These are phyloP conservation scores for Trichoderma pleuroti DNA, from an alignment of 2,329 filamentous ascomycete species.

Conservation along the genomic window DNA sequence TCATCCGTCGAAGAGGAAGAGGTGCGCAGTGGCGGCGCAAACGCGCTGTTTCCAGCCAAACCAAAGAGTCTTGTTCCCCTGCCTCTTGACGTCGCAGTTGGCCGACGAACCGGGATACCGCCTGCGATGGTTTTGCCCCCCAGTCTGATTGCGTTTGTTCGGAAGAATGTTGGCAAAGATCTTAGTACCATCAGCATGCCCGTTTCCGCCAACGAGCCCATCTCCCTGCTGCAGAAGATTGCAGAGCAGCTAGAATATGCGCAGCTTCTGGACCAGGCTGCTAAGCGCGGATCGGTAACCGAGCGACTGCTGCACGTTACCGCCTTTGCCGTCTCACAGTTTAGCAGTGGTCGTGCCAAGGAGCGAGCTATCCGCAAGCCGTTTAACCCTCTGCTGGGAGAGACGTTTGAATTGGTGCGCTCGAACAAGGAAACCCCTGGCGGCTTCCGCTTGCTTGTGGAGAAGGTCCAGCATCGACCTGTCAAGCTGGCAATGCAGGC, in stretches of 20 bases:
- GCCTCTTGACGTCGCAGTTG: constrained; percentile 62
- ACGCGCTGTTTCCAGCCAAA: constrained; percentile 65
- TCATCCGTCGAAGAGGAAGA: constrained; percentile 59
- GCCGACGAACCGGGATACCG: constrained; percentile 67
- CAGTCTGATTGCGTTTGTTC: constrained; percentile 86
- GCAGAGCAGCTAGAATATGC: constrained; percentile 92
- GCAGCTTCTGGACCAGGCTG: constrained; percentile 73
- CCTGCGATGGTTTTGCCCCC: constrained; percentile 76
- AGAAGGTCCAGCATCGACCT: constrained; percentile 91
- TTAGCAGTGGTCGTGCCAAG: constrained; percentile 77
- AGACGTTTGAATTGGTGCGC: constrained; percentile 89
- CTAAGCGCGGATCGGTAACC: constrained; percentile 53
- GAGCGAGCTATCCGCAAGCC: constrained; percentile 93
- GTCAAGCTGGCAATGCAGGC: constrained; percentile 92
- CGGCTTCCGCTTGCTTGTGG: constrained; percentile 86
- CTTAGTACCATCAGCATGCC: constrained; percentile 96
- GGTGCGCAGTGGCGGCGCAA: constrained; percentile 57
- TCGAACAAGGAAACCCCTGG: constrained; percentile 68
- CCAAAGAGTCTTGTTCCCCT: constrained; percentile 75
- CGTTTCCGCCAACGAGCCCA: constrained; percentile 91
- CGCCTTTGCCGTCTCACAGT: constrained; percentile 85
- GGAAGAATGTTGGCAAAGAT: constrained; percentile 98
- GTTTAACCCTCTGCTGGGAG: constrained; percentile 94
- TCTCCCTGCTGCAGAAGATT: constrained; percentile 80
- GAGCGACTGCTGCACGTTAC: constrained; percentile 81